Evolutionary conservation across 768 basidiomycete genomes (phyloP).

Genomic region (Serendipita vermifera): DNA sequence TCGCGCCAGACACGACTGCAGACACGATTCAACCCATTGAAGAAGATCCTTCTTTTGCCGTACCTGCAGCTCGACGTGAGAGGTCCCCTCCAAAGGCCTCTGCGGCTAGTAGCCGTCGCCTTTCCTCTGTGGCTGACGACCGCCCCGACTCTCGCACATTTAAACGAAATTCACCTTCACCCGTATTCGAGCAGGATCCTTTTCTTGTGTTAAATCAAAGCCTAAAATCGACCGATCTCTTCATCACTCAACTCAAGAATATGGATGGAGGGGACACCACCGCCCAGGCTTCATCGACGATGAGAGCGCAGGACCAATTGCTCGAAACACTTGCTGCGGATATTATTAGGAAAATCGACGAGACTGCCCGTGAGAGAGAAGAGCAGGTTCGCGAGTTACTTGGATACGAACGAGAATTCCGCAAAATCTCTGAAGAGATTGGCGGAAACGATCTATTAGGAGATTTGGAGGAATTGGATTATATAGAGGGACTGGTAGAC

Average conservation of each 20-base stretch:
- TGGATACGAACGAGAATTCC: slow-evolving; percentile 68
- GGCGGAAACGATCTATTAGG: slow-evolving; percentile 64
- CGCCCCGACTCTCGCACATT: slow-evolving; percentile 23
- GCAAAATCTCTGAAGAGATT: slow-evolving; percentile 61
- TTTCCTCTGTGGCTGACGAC: slow-evolving; percentile 27
- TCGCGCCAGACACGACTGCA: not conserved
- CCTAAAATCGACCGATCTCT: slow-evolving; percentile 63
- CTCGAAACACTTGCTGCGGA: slow-evolving; percentile 64
- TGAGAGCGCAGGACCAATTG: slow-evolving; percentile 19
- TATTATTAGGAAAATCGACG: slow-evolving; percentile 64
- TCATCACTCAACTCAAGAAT: slow-evolving; percentile 55
- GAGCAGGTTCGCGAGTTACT: slow-evolving; percentile 65
- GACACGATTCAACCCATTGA: not conserved
- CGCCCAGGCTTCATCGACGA: slow-evolving; percentile 28
- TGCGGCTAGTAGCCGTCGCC: not conserved
- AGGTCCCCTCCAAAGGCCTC: not conserved
- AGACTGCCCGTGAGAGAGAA: slow-evolving; percentile 63
- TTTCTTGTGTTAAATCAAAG: slow-evolving; percentile 62
- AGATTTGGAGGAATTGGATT: slow-evolving; percentile 49
- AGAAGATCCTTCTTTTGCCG: not conserved
- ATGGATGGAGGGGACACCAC: too few relatives aligned
- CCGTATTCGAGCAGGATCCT: slow-evolving; percentile 36
- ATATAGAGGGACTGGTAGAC: slow-evolving; percentile 34
- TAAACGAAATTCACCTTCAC: slow-evolving; percentile 25
- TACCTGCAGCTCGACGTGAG: not conserved